phyloP scores from a whole-genome alignment of 768 basidiomycete species.

The Tulasnella sp. region DNA sequence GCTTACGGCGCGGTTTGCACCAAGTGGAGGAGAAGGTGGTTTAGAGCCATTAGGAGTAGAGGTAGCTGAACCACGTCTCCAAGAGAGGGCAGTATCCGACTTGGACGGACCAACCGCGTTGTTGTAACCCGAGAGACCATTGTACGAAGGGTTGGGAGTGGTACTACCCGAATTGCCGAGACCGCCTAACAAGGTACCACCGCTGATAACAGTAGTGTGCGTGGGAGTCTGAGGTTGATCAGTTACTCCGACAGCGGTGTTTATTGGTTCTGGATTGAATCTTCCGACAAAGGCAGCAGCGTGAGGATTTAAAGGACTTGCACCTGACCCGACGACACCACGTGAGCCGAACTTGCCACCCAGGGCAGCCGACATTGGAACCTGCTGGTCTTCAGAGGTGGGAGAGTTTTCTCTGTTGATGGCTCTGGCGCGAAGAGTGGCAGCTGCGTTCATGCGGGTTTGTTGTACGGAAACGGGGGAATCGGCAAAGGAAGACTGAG shows the following conservation, averaged over 20 bases:
- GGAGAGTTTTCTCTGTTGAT: conserved; percentile 53
- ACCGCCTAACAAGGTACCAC: conserved; percentile 55
- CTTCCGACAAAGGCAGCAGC: conserved; percentile 28
- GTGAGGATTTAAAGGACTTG: conserved; percentile 29
- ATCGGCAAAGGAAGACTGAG: conserved; percentile 45
- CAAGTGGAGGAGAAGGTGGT: conserved; percentile 33
- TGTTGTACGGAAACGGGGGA: conserved; percentile 2
- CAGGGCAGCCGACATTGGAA: conserved; percentile 67
- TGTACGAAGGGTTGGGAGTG: conserved; percentile 12
- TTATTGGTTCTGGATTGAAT: conserved; percentile 28
- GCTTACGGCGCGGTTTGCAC: conserved; percentile 55
- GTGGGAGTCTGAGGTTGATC: conserved; percentile 41
- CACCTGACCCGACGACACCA: conserved; percentile 3
- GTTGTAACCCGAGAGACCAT: conserved; percentile 11
- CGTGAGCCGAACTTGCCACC: conserved; percentile 68
- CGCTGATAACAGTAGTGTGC: conserved; percentile 51
- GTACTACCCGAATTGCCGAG: conserved; percentile 23
- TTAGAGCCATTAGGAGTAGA: conserved; percentile 47
- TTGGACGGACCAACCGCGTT: conserved; percentile 44
- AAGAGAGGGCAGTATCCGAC: conserved; percentile 65
- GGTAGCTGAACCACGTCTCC: conserved; percentile 58
- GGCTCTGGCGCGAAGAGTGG: conserved; percentile 45
- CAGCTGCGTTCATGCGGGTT: conserved; percentile 13
- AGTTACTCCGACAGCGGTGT: conserved; percentile 14
- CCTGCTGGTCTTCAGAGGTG: conserved; percentile 36